phyloP scores from a whole-genome alignment of 2,329 filamentous ascomycete species.

The Trichophyton simii region DNA sequence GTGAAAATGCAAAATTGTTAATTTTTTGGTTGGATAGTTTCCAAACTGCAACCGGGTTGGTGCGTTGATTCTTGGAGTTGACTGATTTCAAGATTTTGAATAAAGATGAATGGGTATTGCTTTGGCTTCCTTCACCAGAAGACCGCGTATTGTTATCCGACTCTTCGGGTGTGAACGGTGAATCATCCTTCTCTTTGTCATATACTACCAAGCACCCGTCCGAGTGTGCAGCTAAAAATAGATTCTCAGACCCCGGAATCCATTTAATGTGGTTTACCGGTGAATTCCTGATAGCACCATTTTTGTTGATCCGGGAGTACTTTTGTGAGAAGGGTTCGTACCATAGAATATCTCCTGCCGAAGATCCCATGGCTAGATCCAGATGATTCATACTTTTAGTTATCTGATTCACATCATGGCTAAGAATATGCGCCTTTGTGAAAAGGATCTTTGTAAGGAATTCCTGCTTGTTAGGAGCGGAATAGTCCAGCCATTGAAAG shows the following conservation, averaged over 20 bases:
- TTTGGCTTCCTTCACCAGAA: slow-evolving; percentile 19
- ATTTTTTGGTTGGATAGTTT: slow-evolving; percentile 83
- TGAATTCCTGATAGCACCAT: slow-evolving; percentile 77
- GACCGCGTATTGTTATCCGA: slow-evolving; percentile 25
- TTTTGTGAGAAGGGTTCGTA: slow-evolving; percentile 95
- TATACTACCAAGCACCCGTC: slow-evolving; percentile 87
- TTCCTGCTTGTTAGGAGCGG: slow-evolving; percentile 58
- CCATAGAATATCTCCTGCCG: slow-evolving; percentile 94
- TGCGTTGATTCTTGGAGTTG: slow-evolving; percentile 83
- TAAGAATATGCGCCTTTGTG: slow-evolving; percentile 88
- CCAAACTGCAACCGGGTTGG: slow-evolving; percentile 85
- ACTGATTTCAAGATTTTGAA: slow-evolving; percentile 81
- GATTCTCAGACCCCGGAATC: slow-evolving; percentile 85
- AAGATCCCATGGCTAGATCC: slow-evolving; percentile 90
- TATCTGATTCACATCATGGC: slow-evolving; percentile 76
- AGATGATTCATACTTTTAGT: slow-evolving; percentile 72
- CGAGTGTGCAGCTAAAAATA: slow-evolving; percentile 85
- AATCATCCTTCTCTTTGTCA: slow-evolving; percentile 93
- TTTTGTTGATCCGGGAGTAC: slow-evolving; percentile 93
- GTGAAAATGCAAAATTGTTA: slow-evolving; percentile 84
- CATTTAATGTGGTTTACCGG: slow-evolving; percentile 80
- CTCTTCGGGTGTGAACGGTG: slow-evolving; percentile 61
- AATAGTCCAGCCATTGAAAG: slow-evolving; percentile 90
- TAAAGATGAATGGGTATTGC: slow-evolving; percentile 18
- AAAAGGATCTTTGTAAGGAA: slow-evolving; percentile 93